Conservation (phyloP, 2,329 filamentous ascomycete genomes). For the Xylariaceae sp. region DNA sequence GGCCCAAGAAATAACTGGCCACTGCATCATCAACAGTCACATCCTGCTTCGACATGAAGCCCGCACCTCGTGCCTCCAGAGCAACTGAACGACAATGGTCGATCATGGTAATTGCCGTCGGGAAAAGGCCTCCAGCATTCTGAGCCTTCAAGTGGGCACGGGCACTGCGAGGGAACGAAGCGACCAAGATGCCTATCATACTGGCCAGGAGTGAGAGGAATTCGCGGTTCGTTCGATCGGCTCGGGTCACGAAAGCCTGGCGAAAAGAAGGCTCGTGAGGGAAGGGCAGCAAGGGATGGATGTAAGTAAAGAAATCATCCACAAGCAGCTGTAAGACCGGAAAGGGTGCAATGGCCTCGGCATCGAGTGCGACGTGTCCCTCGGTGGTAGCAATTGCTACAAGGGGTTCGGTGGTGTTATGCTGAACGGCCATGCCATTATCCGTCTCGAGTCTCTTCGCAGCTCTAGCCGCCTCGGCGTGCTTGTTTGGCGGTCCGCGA, state of each 20-base stretch:
- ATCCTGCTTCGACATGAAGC: conserved; percentile 40
- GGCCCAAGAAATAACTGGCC: conserved; percentile 69
- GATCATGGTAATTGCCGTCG: conserved; percentile 63
- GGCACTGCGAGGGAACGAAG: conserved; percentile 69
- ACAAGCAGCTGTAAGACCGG: conserved; percentile 63
- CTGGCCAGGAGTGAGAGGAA: conserved; percentile 68
- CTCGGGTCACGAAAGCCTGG: conserved; percentile 59
- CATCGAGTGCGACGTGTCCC: conserved; percentile 43
- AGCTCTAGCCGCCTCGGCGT: conserved; percentile 50
- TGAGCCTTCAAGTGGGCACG: conserved; percentile 64
- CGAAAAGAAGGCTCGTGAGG: conserved; percentile 75
- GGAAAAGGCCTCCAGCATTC: conserved; percentile 59
- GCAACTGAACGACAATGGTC: conserved; percentile 67
- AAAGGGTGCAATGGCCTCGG: conserved; percentile 67
- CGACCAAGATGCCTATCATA: conserved; percentile 69
- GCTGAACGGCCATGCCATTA: conserved; percentile 37
- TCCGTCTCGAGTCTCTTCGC: conserved; percentile 45
- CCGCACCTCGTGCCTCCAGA: conserved; percentile 58
- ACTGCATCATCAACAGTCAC: conserved; percentile 58
- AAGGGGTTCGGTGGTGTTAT: conserved; percentile 45
- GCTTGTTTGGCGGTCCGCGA: conserved; percentile 55
- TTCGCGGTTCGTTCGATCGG: conserved; percentile 59
- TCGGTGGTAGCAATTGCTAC: conserved; percentile 41
- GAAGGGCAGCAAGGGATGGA: conserved; percentile 71
- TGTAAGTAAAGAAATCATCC: conserved; percentile 79